Evolutionary conservation across 169 alveolate genomes (phyloP), one percentile per base, ranked within the genome.

Genomic region (Plasmodium ovale): DNA sequence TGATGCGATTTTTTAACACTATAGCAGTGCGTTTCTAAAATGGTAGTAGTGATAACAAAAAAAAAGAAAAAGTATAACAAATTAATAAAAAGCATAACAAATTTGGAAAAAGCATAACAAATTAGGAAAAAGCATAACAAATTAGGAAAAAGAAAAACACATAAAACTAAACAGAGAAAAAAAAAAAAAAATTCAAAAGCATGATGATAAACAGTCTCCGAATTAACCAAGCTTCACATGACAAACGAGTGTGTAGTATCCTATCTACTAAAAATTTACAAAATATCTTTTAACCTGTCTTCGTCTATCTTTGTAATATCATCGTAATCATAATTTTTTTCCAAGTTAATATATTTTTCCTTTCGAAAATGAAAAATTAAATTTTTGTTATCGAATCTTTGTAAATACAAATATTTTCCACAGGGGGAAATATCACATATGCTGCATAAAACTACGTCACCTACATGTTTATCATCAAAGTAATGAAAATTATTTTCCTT

Each of bases 401-500:
- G 71, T 69, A 79, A 49, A 65, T 79, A 79, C 19, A 79, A 10
- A 79, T 64, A 79, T 79, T 79, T 79, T 19, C 89, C 89, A 39
- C 89, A 79, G 29, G 51, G 27, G 16, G 89, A 79, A 64, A 79
- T 79, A 37, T 79, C 70, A 39, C 89, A 49, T 51, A 79, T 65
- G 3, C 51, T 79, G 31, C 89, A 79, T 27, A 79, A 44, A 25
- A 79, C 89, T 23, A 64, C 37, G 51, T 79, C 89, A 6, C 89
- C 89, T n/a, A 79, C 56, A 49, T 68, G 49, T 79, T 79, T 79
- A 65, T 79, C 89, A 39, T 51, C 72, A 79, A 79, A 79, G 23
- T 64, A 79, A 68, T 51, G 69, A 79, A 64, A 79, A 79, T 65
- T 65, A 79, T 62, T 79, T 79, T 79, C 89, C 70, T 64, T 79